phyloP scores from a whole-genome alignment of 345 rosid species.

The Toxicodendron radicans region DNA sequence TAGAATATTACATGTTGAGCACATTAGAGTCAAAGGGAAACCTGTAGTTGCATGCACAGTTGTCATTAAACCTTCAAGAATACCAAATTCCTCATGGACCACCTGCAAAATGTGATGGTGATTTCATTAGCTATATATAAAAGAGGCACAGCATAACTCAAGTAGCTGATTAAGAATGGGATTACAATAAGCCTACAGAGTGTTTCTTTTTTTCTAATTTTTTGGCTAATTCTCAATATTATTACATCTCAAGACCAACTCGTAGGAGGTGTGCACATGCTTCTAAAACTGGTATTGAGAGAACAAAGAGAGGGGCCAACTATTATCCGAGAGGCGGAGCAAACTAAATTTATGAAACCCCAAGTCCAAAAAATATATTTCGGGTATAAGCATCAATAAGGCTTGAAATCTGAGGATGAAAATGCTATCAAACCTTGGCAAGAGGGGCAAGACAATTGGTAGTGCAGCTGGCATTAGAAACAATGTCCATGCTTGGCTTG shows the following conservation, averaged over 20 bases:
- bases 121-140: background rate
- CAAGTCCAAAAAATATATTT: too few species aligned
- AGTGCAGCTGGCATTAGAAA: constrained; percentile 99
- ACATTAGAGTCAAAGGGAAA: background rate
- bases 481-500: constrained; percentile 84
- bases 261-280: too few species aligned
- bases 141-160: background rate
- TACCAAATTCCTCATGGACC: constrained; percentile 96
- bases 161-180: too few species aligned
- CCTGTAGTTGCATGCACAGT: constrained; percentile 96
- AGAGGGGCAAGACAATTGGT: constrained; percentile 99
- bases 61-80: constrained; percentile 96
- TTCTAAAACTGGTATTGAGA: too few species aligned
- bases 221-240: too few species aligned
- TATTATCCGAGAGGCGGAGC: too few species aligned
- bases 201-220: too few species aligned
- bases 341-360: too few species aligned
- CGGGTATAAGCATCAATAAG: background rate
- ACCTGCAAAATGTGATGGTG: constrained; percentile 49
- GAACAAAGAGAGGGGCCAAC: too few species aligned
- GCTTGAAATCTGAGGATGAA: constrained; percentile 15
- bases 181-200: too few species aligned
- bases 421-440: constrained; percentile 71
- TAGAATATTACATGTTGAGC: background rate
- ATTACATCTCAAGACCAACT: too few species aligned